Percentiles rank a stretch among this genome's conserved stretches.
Evolutionary conservation across 1,139 yeast genomes (phyloP).

Genomic region (Diutina mesorugosa): DNA sequence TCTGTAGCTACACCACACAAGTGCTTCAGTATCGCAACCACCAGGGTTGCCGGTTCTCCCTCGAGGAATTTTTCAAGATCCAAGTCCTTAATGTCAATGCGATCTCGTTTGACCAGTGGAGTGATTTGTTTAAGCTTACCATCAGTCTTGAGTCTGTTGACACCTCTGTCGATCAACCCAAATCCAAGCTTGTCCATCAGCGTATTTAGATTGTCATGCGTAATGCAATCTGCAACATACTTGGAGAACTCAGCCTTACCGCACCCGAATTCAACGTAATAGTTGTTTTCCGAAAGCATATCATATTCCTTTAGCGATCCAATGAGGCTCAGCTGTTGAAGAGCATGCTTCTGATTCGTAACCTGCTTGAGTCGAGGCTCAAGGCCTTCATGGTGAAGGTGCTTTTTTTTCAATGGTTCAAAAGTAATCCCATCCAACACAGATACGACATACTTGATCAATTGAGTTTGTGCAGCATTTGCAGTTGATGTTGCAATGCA

Average conservation of each 20-base stretch:
- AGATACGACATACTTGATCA: not conserved
- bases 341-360: slow-evolving; percentile 59
- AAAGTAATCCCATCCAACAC: not conserved
- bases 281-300: slow-evolving; percentile 22
- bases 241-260: slow-evolving; percentile 80
- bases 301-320: slow-evolving; percentile 45
- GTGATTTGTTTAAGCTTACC: slow-evolving; percentile 29
- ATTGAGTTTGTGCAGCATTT: not conserved
- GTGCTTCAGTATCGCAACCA: slow-evolving; percentile 70
- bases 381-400: not conserved
- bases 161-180: slow-evolving; percentile 64
- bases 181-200: slow-evolving; percentile 18
- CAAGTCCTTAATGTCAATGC: slow-evolving; percentile 73
- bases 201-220: slow-evolving; percentile 10
- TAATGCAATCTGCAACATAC: slow-evolving; percentile 41
- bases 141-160: slow-evolving; percentile 71
- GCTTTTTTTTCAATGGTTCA: not conserved
- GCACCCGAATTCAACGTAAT: slow-evolving; percentile 75
- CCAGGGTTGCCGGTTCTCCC: slow-evolving; percentile 11
- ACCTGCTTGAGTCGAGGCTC: slow-evolving; percentile 4
- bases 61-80: slow-evolving; percentile 33
- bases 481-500: not conserved
- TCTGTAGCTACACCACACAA: slow-evolving; percentile 93
- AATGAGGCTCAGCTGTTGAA: slow-evolving; percentile 71
- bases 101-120: slow-evolving; percentile 48